Base-by-base conservation (phyloP, 208 protist genomes). In the Angomonas desouzai region DNA sequence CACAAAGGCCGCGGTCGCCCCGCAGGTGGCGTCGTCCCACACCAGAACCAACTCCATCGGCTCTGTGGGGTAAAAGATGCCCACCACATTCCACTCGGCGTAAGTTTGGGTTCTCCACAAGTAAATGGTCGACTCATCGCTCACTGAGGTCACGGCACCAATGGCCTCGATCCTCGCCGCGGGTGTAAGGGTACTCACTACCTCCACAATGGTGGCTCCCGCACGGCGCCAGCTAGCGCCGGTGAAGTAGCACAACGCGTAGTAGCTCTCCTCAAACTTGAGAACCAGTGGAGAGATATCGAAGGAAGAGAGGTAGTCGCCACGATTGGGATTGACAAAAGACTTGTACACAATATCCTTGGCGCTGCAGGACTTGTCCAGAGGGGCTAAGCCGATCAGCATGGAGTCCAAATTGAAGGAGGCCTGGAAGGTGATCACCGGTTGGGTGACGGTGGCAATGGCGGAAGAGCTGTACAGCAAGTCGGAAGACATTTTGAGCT, bases 81-180 rank as follows among this genome's bases (percentile, higher is more conserved):
- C 84, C 6, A 81, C 61, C 20, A 91, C 57, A 1, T 40, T 51
- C 84, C 84, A 91, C 25, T 48, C 62, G 22, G 63, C 72, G 6
- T 20, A 23, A 6, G 70, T 71, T 53, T 87, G 77, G 11, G 84
- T 85, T 58, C 81, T 55, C 74, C 83, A 91, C 11, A 91, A 51
- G 4, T 66, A 48, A 33, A 85, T 77, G 34, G 55, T 28, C 13
- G 70, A 68, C 55, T 71, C 45, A 40, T 70, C 67, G 18, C 66
- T 53, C 23, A 67, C 43, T 23, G 70, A 49, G 43, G 68, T 55
- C 3, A 63, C 67, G 23, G 74, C 74, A 56, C 34, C 77, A 56
- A 85, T 81, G 13, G 66, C 79, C 62, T 85, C 79, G 0, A 75
- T 65, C n/a, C 60, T 47, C 29, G 62, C 65, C 59, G 47, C 7